Percentiles rank a stretch among this genome's conserved stretches.
Evolutionary conservation across 768 basidiomycete species (phyloP).

Genomic region (Mycena olivaceomarginata): DNA sequence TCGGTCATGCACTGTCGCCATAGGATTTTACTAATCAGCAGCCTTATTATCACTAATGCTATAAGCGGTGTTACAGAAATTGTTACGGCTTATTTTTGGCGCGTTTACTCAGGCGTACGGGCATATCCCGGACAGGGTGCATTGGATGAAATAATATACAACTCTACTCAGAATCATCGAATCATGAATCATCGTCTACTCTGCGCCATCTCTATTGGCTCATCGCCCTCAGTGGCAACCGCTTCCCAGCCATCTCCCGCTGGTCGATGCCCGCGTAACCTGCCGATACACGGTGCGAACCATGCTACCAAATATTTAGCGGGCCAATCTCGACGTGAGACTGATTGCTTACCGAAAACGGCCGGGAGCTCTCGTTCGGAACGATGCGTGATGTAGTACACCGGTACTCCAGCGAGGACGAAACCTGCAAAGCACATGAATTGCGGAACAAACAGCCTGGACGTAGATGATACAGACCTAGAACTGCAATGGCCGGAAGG

Average conservation of each 20-base stretch:
- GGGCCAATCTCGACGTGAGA: conserved; percentile 15
- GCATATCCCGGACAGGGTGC: background rate
- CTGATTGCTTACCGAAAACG: conserved; percentile 62
- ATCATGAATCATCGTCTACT: conserved; percentile 42
- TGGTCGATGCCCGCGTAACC: conserved; percentile 71
- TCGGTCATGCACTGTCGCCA: background rate
- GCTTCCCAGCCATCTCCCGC: conserved; percentile 85
- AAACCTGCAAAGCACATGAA: conserved; percentile 70
- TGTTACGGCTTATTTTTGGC: background rate
- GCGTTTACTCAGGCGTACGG: background rate
- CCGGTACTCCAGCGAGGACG: conserved; percentile 85
- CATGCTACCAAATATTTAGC: conserved; percentile 58
- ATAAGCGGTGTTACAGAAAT: too few species aligned
- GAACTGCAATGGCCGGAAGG: conserved; percentile 88
- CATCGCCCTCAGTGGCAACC: conserved; percentile 84
- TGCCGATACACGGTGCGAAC: conserved; percentile 63
- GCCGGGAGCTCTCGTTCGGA: conserved; percentile 63
- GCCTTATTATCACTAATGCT: background rate
- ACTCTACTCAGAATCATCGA: conserved; percentile 17
- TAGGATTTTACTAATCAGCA: background rate
- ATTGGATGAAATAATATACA: conserved; percentile 23
- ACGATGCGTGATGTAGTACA: conserved; percentile 87
- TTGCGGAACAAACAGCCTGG: conserved; percentile 9
- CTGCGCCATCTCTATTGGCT: conserved; percentile 81
- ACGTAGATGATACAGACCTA: conserved; percentile 71